Percentiles rank a stretch among this genome's conserved stretches.
Conservation (phyloP, 306 rosid species). For the Dicorynia guianensis region DNA sequence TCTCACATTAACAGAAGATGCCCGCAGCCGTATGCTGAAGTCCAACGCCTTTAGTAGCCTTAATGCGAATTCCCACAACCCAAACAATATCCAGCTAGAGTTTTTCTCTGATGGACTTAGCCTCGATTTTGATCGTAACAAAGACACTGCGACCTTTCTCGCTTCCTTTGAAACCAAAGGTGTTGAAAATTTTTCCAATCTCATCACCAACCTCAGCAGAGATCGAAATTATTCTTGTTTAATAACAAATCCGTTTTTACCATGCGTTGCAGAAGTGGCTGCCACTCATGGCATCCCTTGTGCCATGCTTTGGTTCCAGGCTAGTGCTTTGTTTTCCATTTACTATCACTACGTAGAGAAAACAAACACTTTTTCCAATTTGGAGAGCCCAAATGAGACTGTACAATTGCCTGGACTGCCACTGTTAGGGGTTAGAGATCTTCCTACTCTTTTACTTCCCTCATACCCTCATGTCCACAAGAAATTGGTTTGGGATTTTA, state of each 20-base stretch:
- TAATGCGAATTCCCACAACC: neutral
- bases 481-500: conserved; percentile 12
- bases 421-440: conserved; percentile 29
- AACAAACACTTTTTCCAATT: conserved; percentile 16
- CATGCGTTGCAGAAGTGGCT: conserved; percentile 50
- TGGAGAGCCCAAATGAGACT: conserved; percentile 30
- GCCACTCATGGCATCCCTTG: conserved; percentile 41
- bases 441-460: conserved; percentile 51
- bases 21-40: conserved; percentile 32
- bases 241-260: conserved; percentile 47
- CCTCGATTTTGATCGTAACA: conserved; percentile 43
- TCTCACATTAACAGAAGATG: conserved; percentile 38
- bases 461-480: conserved; percentile 10
- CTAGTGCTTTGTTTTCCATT: conserved; percentile 50
- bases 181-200: conserved; percentile 39
- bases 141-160: neutral
- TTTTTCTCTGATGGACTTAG: conserved; percentile 61
- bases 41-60: neutral
- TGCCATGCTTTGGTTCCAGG: conserved; percentile 56
- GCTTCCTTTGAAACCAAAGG: conserved; percentile 34
- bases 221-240: conserved; percentile 38
- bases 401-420: conserved; percentile 47
- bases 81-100: conserved; percentile 21
- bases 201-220: conserved; percentile 17
- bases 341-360: conserved; percentile 35